Conservation (phyloP, 768 basidiomycete genomes). For the Termitomyces sp. region DNA sequence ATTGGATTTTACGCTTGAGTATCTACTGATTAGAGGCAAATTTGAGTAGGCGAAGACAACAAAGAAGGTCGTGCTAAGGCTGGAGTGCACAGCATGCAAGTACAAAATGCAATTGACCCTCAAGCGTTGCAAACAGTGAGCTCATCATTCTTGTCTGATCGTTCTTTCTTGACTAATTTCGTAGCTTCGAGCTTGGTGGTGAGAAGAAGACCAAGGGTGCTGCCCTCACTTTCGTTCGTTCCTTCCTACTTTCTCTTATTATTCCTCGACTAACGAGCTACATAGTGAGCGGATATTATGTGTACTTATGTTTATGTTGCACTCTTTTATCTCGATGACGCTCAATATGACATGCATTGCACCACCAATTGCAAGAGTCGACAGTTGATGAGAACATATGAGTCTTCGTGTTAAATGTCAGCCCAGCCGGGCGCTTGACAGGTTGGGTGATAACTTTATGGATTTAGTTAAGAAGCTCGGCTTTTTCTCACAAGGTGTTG, state of each 20-base stretch:
- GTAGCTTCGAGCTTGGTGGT: slow-evolving; percentile 97
- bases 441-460: too few relatives aligned
- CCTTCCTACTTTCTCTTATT: background rate
- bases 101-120: slow-evolving; percentile 95
- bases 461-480: background rate
- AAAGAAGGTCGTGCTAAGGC: slow-evolving; percentile 97
- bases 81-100: slow-evolving; percentile 98
- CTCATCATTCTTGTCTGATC: background rate
- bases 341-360: slow-evolving; percentile 19
- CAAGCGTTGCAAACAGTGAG: slow-evolving; percentile 99
- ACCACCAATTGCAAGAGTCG: background rate
- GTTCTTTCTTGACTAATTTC: background rate
- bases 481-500: background rate
- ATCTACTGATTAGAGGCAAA: background rate
- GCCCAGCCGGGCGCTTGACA: background rate
- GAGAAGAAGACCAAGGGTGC: slow-evolving; percentile 99
- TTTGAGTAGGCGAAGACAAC: slow-evolving; percentile 83
- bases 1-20: background rate
- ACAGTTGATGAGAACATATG: background rate
- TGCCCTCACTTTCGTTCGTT: slow-evolving; percentile 87
- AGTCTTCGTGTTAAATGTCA: too few relatives aligned
- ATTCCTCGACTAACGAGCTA: background rate
- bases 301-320: slow-evolving; percentile 14
- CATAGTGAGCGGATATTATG: slow-evolving; percentile 15
- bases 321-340: slow-evolving; percentile 6